Percentiles rank a stretch among this genome's conserved stretches.
phyloP scores from a whole-genome alignment of 2,329 filamentous ascomycete genomes.

The Calonectria pteridis region DNA sequence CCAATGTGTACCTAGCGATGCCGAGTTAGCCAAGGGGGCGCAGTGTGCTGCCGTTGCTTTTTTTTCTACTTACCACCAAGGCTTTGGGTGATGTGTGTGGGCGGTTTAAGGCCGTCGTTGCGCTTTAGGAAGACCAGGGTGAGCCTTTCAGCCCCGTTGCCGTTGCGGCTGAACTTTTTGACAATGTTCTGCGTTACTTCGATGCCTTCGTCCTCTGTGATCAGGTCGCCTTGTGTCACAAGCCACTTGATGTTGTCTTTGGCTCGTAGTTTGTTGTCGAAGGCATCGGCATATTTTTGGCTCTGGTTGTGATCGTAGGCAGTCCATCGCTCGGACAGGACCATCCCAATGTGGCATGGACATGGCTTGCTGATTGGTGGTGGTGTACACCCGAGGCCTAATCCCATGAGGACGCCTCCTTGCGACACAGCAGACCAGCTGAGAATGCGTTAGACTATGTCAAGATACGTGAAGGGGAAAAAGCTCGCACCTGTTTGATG shows the following conservation, averaged over 20 bases:
- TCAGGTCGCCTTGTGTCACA: slow-evolving; percentile 27
- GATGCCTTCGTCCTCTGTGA: slow-evolving; percentile 16
- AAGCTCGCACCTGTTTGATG: slow-evolving; percentile 12
- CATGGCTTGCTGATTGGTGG: neutral
- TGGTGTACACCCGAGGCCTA: slow-evolving; percentile 10
- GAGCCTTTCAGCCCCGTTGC: slow-evolving; percentile 10
- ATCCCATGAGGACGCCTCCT: slow-evolving; percentile 30
- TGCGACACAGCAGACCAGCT: slow-evolving; percentile 31
- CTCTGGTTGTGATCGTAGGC: slow-evolving; percentile 3
- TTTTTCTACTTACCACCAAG: neutral
- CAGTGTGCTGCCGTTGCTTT: neutral
- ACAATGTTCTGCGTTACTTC: neutral
- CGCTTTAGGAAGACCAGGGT: slow-evolving; percentile 15
- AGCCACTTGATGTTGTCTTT: slow-evolving; percentile 32
- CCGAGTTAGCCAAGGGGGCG: neutral
- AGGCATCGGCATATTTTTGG: slow-evolving; percentile 19
- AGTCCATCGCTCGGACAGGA: slow-evolving; percentile 20
- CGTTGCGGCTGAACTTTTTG: slow-evolving; percentile 13
- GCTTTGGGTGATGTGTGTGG: neutral
- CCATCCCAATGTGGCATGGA: slow-evolving; percentile 24
- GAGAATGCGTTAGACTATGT: accelerated
- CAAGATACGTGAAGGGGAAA: neutral
- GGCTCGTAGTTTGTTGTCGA: neutral
- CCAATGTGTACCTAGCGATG: neutral
- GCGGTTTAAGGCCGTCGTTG: neutral